Conservation (phyloP, 495 filamentous ascomycete species). For the Aspergillus leporis region DNA sequence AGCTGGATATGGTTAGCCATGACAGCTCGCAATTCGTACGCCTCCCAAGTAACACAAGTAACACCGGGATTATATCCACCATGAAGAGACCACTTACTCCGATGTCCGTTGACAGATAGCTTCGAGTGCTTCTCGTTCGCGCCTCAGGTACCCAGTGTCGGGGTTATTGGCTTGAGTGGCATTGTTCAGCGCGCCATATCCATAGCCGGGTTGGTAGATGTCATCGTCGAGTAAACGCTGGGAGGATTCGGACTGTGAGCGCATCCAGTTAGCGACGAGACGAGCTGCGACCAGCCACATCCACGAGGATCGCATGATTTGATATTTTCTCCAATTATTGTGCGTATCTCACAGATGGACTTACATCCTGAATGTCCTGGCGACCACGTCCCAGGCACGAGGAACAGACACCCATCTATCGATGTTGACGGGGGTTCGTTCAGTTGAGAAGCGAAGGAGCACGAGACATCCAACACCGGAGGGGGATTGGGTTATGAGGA, state of each 20-base stretch:
- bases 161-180: conserved; percentile 43
- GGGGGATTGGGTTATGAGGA: neutral
- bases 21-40: no score
- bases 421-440: conserved; percentile 7
- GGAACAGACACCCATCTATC: conserved; percentile 51
- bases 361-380: conserved; percentile 48
- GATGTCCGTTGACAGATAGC: conserved; percentile 55
- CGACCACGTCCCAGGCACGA: conserved; percentile 52
- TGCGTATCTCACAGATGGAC: no score
- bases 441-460: conserved; percentile 23
- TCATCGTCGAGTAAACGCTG: conserved; percentile 51
- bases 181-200: conserved; percentile 45
- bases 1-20: conserved; percentile 22
- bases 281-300: neutral
- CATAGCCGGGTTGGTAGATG: conserved; percentile 50
- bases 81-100: conserved; percentile 36
- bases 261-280: conserved; percentile 23
- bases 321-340: neutral
- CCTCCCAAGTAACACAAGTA: no score
- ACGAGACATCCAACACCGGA: conserved; percentile 31
- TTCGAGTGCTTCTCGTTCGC: conserved; percentile 53
- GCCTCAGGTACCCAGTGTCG: conserved; percentile 50
- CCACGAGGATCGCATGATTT: neutral
- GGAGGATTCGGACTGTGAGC: conserved; percentile 46
- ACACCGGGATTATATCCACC: neutral